These are phyloP conservation scores for Myriosclerotinia curreyana DNA, from an alignment of 2,329 filamentous ascomycete genomes.

Conservation along the genomic window DNA sequence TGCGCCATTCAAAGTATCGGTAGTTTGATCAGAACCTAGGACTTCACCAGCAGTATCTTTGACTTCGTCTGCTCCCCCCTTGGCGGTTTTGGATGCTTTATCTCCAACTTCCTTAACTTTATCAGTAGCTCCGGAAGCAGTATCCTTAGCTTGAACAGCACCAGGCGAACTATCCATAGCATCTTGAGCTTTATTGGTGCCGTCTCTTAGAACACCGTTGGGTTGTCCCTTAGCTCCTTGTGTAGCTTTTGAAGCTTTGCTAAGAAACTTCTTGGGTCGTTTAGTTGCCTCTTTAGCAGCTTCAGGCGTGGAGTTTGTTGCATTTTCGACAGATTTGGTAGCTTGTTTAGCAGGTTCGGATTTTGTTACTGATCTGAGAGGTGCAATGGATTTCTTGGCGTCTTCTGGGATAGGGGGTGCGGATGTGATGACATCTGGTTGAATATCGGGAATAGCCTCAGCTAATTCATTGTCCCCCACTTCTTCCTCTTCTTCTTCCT, in stretches of 20 bases:
- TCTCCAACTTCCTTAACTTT: conserved; percentile 8
- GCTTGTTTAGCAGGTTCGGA: conserved; percentile 12
- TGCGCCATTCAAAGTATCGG: not conserved
- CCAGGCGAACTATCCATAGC: not conserved
- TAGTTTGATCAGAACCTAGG: conserved; percentile 4
- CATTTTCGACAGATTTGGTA: conserved; percentile 2
- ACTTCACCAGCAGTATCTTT: not conserved
- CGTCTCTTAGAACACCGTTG: not conserved
- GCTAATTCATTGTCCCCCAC: conserved; percentile 8
- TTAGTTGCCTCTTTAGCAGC: conserved; percentile 3
- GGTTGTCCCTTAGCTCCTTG: conserved; percentile 5
- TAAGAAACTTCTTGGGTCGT: conserved; percentile 20
- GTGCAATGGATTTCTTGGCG: conserved; percentile 1
- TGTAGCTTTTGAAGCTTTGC: conserved; percentile 18
- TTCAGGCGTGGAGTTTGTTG: not conserved
- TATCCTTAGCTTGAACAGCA: not conserved
- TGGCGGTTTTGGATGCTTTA: not conserved
- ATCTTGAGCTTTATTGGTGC: conserved; percentile 11
- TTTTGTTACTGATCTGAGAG: not conserved
- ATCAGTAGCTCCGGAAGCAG: not conserved
- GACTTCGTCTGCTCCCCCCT: conserved; percentile 5
- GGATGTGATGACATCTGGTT: conserved; percentile 18
- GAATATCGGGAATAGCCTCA: conserved; percentile 10
- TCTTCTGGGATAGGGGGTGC: conserved; percentile 19
- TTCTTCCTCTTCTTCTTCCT: conserved; percentile 10